Percentiles rank a stretch among this genome's conserved stretches.
Evolutionary conservation across 176 grass and related monocot genomes (phyloP).

Genomic region (Oryza punctata): DNA sequence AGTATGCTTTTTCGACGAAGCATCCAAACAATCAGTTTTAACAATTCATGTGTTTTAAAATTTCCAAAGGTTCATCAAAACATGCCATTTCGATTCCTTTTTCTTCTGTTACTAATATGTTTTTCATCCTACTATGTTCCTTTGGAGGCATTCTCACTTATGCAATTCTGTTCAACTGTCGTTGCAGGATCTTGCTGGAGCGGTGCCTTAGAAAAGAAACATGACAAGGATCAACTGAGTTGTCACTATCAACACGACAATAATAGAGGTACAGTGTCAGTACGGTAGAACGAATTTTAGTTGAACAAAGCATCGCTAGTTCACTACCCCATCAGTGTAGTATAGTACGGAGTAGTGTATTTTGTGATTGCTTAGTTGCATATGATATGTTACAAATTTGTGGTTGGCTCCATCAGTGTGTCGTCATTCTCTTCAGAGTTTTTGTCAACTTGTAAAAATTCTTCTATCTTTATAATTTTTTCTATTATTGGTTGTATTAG

Average conservation of each 20-base stretch:
- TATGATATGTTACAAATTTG: not conserved
- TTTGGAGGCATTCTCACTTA: not conserved
- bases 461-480: too few relatives aligned
- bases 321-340: too few relatives aligned
- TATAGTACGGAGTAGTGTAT: too few relatives aligned
- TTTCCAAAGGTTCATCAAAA: too few relatives aligned
- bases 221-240: not conserved
- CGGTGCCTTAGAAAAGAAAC: constrained; percentile 35
- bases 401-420: not conserved
- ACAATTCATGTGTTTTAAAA: too few relatives aligned
- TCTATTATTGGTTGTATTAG: too few relatives aligned
- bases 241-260: constrained; percentile 22
- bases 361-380: not conserved
- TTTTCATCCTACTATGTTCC: too few relatives aligned
- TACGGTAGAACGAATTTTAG: not conserved
- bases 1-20: too few relatives aligned
- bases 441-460: not conserved
- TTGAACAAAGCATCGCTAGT: not conserved
- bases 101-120: too few relatives aligned
- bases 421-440: not conserved
- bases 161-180: not conserved
- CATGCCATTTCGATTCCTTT: too few relatives aligned
- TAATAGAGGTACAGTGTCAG: not conserved
- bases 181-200: constrained; percentile 9
- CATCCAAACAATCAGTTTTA: too few relatives aligned